phyloP scores from a whole-genome alignment of 169 alveolate genomes.

The Eimeria maxima region DNA sequence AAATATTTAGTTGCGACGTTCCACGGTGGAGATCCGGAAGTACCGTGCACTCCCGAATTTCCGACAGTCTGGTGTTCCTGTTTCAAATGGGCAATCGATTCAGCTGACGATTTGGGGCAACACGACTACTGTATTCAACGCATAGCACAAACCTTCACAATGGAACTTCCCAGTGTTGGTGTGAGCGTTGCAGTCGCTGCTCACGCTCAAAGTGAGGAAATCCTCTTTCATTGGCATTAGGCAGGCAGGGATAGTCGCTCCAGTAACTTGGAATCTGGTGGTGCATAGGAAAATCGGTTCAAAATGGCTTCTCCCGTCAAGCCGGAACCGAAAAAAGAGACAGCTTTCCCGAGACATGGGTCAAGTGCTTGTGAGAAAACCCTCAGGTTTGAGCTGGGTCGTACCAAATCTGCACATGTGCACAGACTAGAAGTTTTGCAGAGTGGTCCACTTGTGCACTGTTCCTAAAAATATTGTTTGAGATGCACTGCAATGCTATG shows the following conservation, averaged over 20 bases:
- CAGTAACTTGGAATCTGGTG: not conserved
- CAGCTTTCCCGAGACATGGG: not conserved
- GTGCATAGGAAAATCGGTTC: not conserved
- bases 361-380: not conserved
- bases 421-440: not conserved
- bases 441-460: not conserved
- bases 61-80: not conserved
- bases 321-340: not conserved
- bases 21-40: not conserved
- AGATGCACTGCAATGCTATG: not conserved
- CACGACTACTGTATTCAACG: not conserved
- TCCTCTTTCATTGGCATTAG: not conserved
- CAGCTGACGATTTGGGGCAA: not conserved
- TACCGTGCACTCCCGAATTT: not conserved
- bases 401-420: not conserved
- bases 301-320: not conserved
- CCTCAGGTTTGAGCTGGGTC: not conserved
- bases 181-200: constrained; percentile 20
- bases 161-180: not conserved
- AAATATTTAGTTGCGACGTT: not conserved
- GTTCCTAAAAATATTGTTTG: not conserved
- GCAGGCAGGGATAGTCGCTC: not conserved
- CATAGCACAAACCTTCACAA: not conserved
- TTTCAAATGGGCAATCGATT: not conserved
- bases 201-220: not conserved